Evolutionary conservation across 2,329 filamentous ascomycete species (phyloP), one percentile per base, ranked within the genome.

Genomic region (Fusarium sp.): DNA sequence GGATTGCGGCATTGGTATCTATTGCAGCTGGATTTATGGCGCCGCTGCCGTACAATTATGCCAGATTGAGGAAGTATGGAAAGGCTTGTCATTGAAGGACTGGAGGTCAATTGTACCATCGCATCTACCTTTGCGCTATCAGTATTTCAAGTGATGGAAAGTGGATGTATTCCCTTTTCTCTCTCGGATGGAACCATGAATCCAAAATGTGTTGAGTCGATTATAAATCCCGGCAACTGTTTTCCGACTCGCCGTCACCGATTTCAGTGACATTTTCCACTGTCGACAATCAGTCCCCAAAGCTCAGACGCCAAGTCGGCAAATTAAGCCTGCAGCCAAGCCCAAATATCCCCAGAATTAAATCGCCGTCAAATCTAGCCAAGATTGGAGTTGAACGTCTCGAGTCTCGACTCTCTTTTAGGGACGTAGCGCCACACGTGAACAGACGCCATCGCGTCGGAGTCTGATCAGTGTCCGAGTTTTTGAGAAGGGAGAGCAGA

Each of bases 31-130:
- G 84, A 0, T 85, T 83, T 62, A 54, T 86, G 16, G 79, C 84
- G 0, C 85, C 85, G 11, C 74, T 88, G 54, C 85, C 85, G 1
- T 88, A 86, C 61, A 87, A 87, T 69, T 87, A 86, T 66, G 56
- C 80, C 12, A 77, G 85, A 7, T 72, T 88, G 30, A 75, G 81
- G 42, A 85, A 79, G 63, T 85, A 81, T 67, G 84, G 85, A 16
- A 85, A 82, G 65, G 77, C 80, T 2, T 85, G 83, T 49, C 83
- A 85, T 68, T 84, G 63, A 79, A 30, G 0, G 21, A 21, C 21
- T 21, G 21, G 9, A 9, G 14, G 7, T 26, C 11, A 23, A n/a
- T 3, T 56, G 25, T n/a, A 48, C 21, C 3, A n/a, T 21, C 21
- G 14, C 2, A n/a, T n/a, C 16, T 9, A 12, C 7, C 11, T 14